Base-by-base conservation (phyloP, 495 filamentous ascomycete genomes). In the Penicillium silybi region DNA sequence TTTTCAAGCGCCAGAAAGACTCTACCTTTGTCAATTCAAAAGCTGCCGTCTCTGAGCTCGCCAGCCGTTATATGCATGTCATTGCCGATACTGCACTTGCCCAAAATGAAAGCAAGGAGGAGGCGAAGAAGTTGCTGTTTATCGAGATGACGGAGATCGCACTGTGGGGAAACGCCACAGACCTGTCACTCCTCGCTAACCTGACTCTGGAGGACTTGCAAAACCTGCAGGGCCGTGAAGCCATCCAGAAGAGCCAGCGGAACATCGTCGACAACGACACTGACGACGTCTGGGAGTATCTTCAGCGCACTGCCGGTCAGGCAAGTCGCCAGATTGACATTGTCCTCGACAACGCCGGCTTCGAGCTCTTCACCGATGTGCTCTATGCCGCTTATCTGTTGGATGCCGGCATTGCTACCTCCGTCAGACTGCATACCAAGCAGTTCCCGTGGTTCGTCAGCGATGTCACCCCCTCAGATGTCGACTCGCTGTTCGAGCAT, bases 81-180 rank as follows among this genome's bases (percentile, higher is more conserved):
- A 68, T 82, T 18, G 61, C 63, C 17, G 70, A 83, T 50, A 66
- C 84, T 25, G 58, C 67, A 19, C 56, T 64, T 17, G 41, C 22
- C n/a, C 34, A 40, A 39, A 15, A 37, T 23, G 61, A 73, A 40
- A 62, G 79, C 56, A 32, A 74, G 47, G 81, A 82, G 16, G 78
- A 85, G 53, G 84, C 85, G 0, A 84, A 90, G 52, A 75, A 78
- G 57, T 60, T 87, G 2, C 59, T 93, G 10, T 95, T 95, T 63
- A 78, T 69, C 11, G 89, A 93, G 62, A 90, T 95, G 83, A 87
- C 80, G 69, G 87, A 92, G 69, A 89, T 92, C 52, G 92, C 89
- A 62, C 79, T 93, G 26, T 95, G 90, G 90, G 90, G 90, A 16
- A 93, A 95, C 63, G 90, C 90, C 6, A 95, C 89, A 2, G 90